Percentiles rank a stretch among this genome's conserved stretches.
Evolutionary conservation across 1,284 basidiomycete genomes (phyloP).

Genomic region (Apiotrichum montevideense): DNA sequence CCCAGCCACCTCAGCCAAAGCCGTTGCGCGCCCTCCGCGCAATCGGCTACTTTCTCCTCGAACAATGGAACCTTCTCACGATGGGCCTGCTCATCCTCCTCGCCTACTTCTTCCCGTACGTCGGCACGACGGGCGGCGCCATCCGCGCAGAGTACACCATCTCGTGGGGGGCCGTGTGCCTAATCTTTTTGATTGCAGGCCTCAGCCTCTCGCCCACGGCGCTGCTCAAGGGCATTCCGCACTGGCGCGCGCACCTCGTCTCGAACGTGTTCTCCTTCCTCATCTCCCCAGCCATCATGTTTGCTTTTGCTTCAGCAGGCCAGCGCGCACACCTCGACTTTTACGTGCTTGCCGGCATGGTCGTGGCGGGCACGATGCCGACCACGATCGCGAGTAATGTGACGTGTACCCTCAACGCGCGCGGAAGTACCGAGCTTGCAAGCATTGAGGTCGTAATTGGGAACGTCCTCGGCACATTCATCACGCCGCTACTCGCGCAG

Average conservation of each 20-base stretch:
- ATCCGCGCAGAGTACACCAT: conserved; percentile 26
- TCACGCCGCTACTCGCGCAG: conserved; percentile 17
- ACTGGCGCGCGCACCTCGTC: conserved; percentile 30
- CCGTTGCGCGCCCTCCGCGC: not conserved
- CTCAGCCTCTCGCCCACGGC: conserved; percentile 30
- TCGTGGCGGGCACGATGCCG: conserved; percentile 25
- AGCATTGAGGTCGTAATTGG: conserved; percentile 30
- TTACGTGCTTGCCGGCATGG: conserved; percentile 8
- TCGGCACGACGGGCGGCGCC: conserved; percentile 25
- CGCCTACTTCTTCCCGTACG: conserved; percentile 27
- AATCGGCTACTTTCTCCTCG: not conserved
- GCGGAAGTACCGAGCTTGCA: conserved; percentile 33
- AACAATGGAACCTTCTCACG: conserved; percentile 23
- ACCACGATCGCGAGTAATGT: conserved; percentile 38
- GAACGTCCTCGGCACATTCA: conserved; percentile 29
- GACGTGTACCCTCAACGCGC: conserved; percentile 36
- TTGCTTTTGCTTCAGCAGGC: conserved; percentile 26
- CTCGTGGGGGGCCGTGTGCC: conserved; percentile 33
- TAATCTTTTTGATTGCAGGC: conserved; percentile 43
- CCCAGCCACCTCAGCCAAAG: no score
- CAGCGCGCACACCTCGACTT: conserved; percentile 22
- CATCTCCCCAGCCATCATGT: conserved; percentile 19
- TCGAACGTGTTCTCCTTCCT: conserved; percentile 22
- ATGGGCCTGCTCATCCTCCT: conserved; percentile 26
- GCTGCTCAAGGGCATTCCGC: conserved; percentile 20